Conservation (phyloP, 345 rosid genomes). For the Dipteronia dyeriana region DNA sequence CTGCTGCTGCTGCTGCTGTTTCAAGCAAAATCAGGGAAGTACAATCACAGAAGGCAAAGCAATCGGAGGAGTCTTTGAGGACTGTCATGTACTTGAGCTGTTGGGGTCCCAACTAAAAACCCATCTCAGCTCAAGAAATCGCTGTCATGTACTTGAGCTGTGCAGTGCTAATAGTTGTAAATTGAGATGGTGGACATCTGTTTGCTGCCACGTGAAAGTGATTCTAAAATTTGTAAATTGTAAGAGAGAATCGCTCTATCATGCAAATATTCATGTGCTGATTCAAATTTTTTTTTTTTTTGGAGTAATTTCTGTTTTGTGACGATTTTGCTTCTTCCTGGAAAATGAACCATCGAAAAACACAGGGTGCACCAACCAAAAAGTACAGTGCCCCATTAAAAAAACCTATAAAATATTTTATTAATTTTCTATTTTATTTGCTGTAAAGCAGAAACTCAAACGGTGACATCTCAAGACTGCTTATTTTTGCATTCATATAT, state of each 20-base stretch:
- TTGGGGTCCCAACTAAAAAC: slow-evolving; percentile 48
- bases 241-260: not conserved
- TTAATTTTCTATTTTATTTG: too few relatives aligned
- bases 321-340: not conserved
- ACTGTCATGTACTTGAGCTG: slow-evolving; percentile 63
- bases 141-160: too few relatives aligned
- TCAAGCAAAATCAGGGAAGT: slow-evolving; percentile 9
- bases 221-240: slow-evolving; percentile 4
- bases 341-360: not conserved
- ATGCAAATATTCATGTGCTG: not conserved
- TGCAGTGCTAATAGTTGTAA: not conserved
- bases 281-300: not conserved
- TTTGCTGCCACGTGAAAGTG: slow-evolving; percentile 18
- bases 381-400: too few relatives aligned
- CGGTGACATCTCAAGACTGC: not conserved
- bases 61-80: slow-evolving; percentile 49
- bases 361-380: too few relatives aligned
- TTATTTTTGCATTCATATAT: not conserved
- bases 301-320: not conserved
- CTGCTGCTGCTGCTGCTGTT: slow-evolving; percentile 34
- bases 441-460: not conserved
- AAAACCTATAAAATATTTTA: too few relatives aligned
- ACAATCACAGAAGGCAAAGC: slow-evolving; percentile 10
- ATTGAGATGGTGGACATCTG: not conserved
- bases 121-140: not conserved